Percentiles rank a stretch among this genome's conserved stretches.
Evolutionary conservation across 345 rosid species (phyloP).

Genomic region (Limnanthes douglasii): DNA sequence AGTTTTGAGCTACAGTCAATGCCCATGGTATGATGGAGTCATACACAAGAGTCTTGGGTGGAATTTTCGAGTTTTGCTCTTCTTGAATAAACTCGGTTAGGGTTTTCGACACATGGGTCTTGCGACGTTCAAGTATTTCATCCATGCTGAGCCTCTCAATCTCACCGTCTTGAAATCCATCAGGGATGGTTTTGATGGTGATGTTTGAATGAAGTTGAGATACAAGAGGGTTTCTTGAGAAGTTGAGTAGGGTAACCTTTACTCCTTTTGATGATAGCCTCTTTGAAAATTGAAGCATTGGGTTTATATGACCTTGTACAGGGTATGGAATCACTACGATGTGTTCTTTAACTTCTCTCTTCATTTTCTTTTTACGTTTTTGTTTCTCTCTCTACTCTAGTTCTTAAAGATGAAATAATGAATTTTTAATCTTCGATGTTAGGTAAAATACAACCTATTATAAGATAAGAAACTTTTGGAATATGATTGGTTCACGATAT

Average conservation of each 20-base stretch:
- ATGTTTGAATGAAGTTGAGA: constrained; percentile 12
- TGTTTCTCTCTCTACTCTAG: too few species aligned
- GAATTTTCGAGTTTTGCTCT: constrained; percentile 9
- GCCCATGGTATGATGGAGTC: constrained; percentile 32
- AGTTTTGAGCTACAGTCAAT: constrained; percentile 18
- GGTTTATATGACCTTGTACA: constrained; percentile 18
- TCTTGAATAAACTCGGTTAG: constrained; percentile 8
- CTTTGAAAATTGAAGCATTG: constrained; percentile 24
- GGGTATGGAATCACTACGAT: constrained; percentile 15
- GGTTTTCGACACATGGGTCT: neutral
- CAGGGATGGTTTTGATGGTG: constrained; percentile 15
- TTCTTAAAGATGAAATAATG: too few species aligned
- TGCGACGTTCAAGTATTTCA: neutral
- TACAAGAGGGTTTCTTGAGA: constrained; percentile 14
- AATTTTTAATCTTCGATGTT: too few species aligned
- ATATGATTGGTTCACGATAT: too few species aligned
- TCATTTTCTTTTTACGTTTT: constrained; percentile 9
- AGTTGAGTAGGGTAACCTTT: constrained; percentile 12
- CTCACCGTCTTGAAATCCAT: constrained; percentile 7
- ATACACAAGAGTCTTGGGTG: constrained; percentile 23
- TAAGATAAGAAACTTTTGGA: too few species aligned
- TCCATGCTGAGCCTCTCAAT: too few species aligned
- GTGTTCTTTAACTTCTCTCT: constrained; percentile 1
- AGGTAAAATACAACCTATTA: too few species aligned
- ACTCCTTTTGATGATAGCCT: constrained; percentile 20